Base-by-base conservation (phyloP, 2,329 filamentous ascomycete species). In the Paracoccidioides brasiliensis region DNA sequence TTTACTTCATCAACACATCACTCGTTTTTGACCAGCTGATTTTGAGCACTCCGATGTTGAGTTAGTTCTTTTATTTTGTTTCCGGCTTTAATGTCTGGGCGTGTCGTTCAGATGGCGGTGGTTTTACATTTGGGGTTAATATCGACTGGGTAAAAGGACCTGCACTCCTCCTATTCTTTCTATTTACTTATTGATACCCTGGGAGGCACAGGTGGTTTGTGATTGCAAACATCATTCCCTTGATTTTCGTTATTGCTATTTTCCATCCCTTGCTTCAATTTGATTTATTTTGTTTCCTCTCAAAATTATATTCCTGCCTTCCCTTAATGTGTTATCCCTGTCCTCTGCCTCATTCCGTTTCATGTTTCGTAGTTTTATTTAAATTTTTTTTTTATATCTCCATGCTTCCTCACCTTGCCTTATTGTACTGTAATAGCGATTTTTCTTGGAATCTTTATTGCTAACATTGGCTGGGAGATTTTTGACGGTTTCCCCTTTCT, bases 111-210 rank as follows among this genome's bases (percentile, higher is more conserved):
- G 51, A 40, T 53, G 51, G 22, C 15, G 15, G 14, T 30, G 40
- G 33, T 53, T 28, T 33, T 53, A 28, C 51, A 32, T 43, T 44
- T 41, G 4, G 32, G 46, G 30, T 37, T 49, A 35, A 10, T 49
- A 8, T 22, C 8, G 32, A 9, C 30, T 8, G 46, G 46, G 32
- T 37, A 37, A 33, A 48, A 15, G 9, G 14, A 32, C 9, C 32
- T n/a, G 14, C 30, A 33, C 30, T 33, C 32, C 3, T 12, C 37
- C 10, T 46, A 15, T 48, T 33, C 45, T 41, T 30, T 40, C 8
- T 52, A 22, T 30, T 48, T 42, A 50, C 49, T 52, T 41, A 40
- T 53, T 55, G 56, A 58, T 58, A 58, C 56, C 56, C 56, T 42
- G 49, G 56, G 54, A 50, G 42, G 56, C 54, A 54, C 40, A 35